Evolutionary conservation across 805 yeast genomes (phyloP).

Genomic region (Candida arabinofermentans): DNA sequence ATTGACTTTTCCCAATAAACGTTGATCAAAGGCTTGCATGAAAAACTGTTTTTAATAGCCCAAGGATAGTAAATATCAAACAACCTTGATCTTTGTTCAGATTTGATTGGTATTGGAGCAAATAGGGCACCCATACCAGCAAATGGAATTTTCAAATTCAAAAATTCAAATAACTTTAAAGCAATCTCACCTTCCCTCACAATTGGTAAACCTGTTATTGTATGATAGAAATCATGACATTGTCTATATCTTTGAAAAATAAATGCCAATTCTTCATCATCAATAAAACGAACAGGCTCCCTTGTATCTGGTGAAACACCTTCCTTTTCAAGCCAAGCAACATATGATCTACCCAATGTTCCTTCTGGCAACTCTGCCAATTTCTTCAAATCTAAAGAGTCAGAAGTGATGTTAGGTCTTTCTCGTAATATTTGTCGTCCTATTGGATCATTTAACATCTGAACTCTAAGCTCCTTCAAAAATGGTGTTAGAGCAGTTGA

Average conservation of each 20-base stretch:
- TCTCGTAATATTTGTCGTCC: conserved; percentile 80
- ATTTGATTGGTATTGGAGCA: conserved; percentile 75
- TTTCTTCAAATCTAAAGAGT: conserved; percentile 58
- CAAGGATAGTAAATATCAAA: conserved; percentile 77
- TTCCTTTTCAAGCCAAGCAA: conserved; percentile 77
- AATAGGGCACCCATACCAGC: conserved; percentile 89
- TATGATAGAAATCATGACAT: conserved; percentile 95
- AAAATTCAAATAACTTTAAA: conserved; percentile 85
- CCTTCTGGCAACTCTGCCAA: conserved; percentile 58
- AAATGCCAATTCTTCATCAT: conserved; percentile 86
- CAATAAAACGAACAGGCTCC: conserved; percentile 80
- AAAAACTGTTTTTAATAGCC: conserved; percentile 73
- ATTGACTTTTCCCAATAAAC: conserved; percentile 89
- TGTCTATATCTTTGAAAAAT: conserved; percentile 93
- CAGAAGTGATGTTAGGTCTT: conserved; percentile 77
- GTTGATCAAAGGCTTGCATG: conserved; percentile 73
- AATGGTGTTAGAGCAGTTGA: conserved; percentile 76
- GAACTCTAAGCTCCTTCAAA: conserved; percentile 54
- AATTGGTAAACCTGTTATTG: conserved; percentile 85
- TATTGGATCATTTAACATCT: conserved; percentile 69
- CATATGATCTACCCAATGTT: conserved; percentile 76
- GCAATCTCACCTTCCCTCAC: conserved; percentile 96
- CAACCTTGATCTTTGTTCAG: conserved; percentile 59
- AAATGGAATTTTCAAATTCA: conserved; percentile 92
- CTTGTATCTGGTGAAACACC: conserved; percentile 94